Evolutionary conservation across 2,329 filamentous ascomycete genomes (phyloP), one percentile per base, ranked within the genome.

Genomic region (Emergomyces africanus): DNA sequence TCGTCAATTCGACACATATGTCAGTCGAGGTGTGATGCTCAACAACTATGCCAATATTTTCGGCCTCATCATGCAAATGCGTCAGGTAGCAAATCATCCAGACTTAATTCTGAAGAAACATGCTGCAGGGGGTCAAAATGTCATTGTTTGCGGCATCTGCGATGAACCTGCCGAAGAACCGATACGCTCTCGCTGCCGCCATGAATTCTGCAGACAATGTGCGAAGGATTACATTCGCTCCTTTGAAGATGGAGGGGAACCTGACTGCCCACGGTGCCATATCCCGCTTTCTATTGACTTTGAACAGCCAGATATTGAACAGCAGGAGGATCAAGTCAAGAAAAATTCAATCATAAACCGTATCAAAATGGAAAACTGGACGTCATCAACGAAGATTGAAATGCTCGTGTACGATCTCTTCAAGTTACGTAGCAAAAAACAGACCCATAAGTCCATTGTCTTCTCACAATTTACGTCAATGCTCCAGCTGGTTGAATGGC

Each of bases 11-110:
- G 89, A 97, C 69, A 97, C 91, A 0, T 99, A 97, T 65, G 94
- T 97, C 42, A 87, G 90, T 20, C 89, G 90, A 63, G 91, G 90
- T 76, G 92, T 97, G 23, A 84, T 99, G 73, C 81, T 99, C 62
- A 90, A 97, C 78, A 96, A 96, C 70, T 97, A 97, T 66, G 94
- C 94, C 76, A 99, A 99, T 71, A 97, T 99, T 64, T 99, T 99
- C 68, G 92, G 91, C 69, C 81, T 99, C 59, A 96, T 99, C 69
- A 97, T 97, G 90, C 91, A 96, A 73, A 97, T 99, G 92, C 87
- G 94, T 59, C 94, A 99, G 75, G 89, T 96, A 30, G 90, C 94
- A 8, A 94, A 99, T 65, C 94, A 99, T 70, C 94, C 94, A 0
- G 94, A 99, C 74, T 75, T 99, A 41, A 88, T 99, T 54, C 75